A percentile compares a stretch with the other conserved stretches of the same genome.
Conservation (phyloP, 1,139 yeast species). For the Kodamaea arcana region DNA sequence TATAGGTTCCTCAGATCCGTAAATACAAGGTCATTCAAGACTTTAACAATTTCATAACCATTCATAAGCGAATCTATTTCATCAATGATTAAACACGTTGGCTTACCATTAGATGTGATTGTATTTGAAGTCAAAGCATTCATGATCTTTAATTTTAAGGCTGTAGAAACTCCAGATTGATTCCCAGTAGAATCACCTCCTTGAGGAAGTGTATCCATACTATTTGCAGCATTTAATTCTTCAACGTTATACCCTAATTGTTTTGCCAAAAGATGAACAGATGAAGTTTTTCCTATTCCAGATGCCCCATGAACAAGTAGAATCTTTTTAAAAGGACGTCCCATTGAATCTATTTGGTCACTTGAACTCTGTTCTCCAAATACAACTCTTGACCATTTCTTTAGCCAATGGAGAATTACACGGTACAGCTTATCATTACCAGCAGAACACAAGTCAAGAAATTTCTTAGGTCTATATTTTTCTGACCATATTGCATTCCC, state of each 20-base stretch:
- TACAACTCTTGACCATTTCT: slow-evolving; percentile 73
- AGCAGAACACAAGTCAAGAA: slow-evolving; percentile 57
- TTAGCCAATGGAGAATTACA: slow-evolving; percentile 69
- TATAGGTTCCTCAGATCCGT: slow-evolving; percentile 55
- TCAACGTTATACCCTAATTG: slow-evolving; percentile 78
- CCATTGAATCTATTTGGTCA: slow-evolving; percentile 46
- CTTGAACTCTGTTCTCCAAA: slow-evolving; percentile 38
- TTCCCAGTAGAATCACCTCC: slow-evolving; percentile 28
- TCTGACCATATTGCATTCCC: slow-evolving; percentile 58
- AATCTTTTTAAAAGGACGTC: slow-evolving; percentile 69
- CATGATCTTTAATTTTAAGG: slow-evolving; percentile 49
- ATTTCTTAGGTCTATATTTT: slow-evolving; percentile 73
- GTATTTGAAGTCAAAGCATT: slow-evolving; percentile 68
- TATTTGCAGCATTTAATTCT: slow-evolving; percentile 89
- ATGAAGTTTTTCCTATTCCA: slow-evolving; percentile 92
- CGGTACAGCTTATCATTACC: slow-evolving; percentile 85
- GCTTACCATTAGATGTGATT: slow-evolving; percentile 51
- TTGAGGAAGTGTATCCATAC: slow-evolving; percentile 37
- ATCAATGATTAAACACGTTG: slow-evolving; percentile 80
- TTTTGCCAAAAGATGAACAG: slow-evolving; percentile 78
- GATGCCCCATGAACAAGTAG: slow-evolving; percentile 87
- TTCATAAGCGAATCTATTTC: slow-evolving; percentile 92
- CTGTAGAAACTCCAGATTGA: slow-evolving; percentile 22
- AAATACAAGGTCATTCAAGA: slow-evolving; percentile 55
- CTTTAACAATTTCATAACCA: slow-evolving; percentile 64